Percentiles rank a stretch among this genome's conserved stretches.
Conservation (phyloP, 345 rosid genomes). For the Gossypium sturtianum region DNA sequence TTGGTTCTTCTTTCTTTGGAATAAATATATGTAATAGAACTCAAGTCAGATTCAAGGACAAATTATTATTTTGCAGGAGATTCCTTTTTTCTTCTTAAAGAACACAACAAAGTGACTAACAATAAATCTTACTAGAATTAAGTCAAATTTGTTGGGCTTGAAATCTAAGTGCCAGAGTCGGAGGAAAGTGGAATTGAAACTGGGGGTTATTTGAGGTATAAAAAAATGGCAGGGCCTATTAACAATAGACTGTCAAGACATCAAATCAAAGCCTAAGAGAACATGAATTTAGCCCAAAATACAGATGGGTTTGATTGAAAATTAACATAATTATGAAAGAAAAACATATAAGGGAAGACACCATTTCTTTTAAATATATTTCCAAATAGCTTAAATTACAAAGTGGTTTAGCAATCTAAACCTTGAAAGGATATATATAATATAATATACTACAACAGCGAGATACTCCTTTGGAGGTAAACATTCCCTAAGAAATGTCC, state of each 20-base stretch:
- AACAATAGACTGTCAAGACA: background rate
- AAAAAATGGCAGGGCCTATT: background rate
- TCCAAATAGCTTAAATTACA: background rate
- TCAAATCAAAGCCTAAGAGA: background rate
- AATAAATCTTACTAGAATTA: background rate
- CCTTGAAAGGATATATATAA: background rate
- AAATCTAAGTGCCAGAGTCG: background rate
- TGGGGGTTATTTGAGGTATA: background rate
- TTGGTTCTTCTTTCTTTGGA: background rate
- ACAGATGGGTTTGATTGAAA: background rate
- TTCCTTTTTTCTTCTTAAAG: background rate
- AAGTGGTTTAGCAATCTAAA: background rate
- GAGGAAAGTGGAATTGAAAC: background rate
- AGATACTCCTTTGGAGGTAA: background rate
- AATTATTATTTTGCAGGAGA: conserved; percentile 9
- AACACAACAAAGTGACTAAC: background rate
- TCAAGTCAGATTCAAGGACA: background rate
- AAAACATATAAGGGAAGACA: background rate
- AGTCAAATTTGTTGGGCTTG: conserved; percentile 4
- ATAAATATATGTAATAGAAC: background rate
- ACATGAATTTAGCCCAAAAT: background rate
- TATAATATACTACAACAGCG: too few relatives aligned
- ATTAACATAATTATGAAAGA: background rate
- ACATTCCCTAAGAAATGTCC: background rate
- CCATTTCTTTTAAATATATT: background rate